Conservation (phyloP, 768 basidiomycete genomes). For the Tephrocybe rancida region DNA sequence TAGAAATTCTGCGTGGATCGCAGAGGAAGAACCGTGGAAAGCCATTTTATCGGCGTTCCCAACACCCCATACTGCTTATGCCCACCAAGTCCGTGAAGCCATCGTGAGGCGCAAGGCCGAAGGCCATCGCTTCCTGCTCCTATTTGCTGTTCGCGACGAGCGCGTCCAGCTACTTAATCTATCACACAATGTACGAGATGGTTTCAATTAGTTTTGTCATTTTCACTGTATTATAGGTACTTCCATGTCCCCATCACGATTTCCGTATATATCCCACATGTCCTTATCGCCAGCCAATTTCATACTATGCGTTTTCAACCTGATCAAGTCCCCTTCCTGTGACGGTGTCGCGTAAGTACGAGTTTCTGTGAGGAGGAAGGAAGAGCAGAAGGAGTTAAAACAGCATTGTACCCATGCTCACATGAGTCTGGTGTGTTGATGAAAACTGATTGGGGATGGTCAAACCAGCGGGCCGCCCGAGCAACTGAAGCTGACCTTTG, state of each 20-base stretch:
- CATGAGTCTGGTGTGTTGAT: too few species aligned
- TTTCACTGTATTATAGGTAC: slow-evolving; percentile 10
- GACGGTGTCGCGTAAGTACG: slow-evolving; percentile 55
- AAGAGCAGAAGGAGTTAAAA: too few species aligned
- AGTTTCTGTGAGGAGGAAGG: slow-evolving; percentile 46
- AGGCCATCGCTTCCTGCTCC: slow-evolving; percentile 60
- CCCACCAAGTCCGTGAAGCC: slow-evolving; percentile 68
- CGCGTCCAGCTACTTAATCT: slow-evolving; percentile 62
- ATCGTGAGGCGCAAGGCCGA: slow-evolving; percentile 63
- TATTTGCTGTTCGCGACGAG: slow-evolving; percentile 73
- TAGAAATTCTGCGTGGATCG: slow-evolving; percentile 61
- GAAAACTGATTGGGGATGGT: too few species aligned
- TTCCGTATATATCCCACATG: not conserved
- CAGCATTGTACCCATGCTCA: too few species aligned
- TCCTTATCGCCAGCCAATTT: slow-evolving; percentile 64
- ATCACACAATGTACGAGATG: slow-evolving; percentile 18
- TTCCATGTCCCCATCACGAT: not conserved
- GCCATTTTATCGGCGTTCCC: slow-evolving; percentile 56
- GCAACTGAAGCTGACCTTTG: too few species aligned
- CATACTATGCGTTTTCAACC: slow-evolving; percentile 72
- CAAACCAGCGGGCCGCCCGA: too few species aligned
- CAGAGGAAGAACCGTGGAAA: slow-evolving; percentile 79
- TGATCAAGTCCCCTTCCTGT: slow-evolving; percentile 41
- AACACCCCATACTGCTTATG: slow-evolving; percentile 60
- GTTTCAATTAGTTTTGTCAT: slow-evolving; percentile 13